Evolutionary conservation across 1,284 basidiomycete genomes (phyloP).

Genomic region (Fomitopsis betulina): DNA sequence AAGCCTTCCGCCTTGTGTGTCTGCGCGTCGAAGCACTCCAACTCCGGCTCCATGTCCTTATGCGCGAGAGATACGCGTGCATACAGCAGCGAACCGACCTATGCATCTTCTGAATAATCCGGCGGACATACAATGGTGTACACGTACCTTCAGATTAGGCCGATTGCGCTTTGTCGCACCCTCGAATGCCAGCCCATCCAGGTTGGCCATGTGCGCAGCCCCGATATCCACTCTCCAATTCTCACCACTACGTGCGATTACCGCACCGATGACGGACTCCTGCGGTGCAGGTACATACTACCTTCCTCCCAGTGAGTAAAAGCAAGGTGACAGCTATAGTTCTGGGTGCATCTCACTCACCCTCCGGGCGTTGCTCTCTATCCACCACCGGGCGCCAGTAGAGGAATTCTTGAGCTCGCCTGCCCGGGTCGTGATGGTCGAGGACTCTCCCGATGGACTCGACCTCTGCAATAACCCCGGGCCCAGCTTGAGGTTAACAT

Average conservation of each 20-base stretch:
- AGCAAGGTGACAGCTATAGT: neutral
- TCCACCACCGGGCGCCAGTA: conserved; percentile 75
- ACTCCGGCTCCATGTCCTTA: conserved; percentile 86
- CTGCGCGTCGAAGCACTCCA: conserved; percentile 85
- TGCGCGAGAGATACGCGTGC: conserved; percentile 82
- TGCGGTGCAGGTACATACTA: conserved; percentile 84
- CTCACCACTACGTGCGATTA: conserved; percentile 70
- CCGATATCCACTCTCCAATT: conserved; percentile 84
- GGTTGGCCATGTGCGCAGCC: conserved; percentile 65
- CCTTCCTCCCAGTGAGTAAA: conserved; percentile 8
- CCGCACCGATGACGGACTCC: conserved; percentile 74
- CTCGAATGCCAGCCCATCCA: conserved; percentile 83
- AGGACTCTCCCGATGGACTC: conserved; percentile 26
- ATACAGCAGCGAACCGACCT: conserved; percentile 82
- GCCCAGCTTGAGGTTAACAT: conserved; percentile 75
- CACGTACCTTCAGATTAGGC: conserved; percentile 73
- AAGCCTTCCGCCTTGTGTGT: conserved; percentile 81
- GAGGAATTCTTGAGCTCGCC: conserved; percentile 64
- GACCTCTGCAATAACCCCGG: conserved; percentile 62
- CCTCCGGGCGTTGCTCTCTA: conserved; percentile 73
- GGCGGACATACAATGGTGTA: neutral
- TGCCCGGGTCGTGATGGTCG: conserved; percentile 61
- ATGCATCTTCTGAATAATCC: neutral
- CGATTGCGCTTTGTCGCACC: conserved; percentile 81
- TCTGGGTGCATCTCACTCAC: conserved; percentile 35